phyloP scores from a whole-genome alignment of 2,329 filamentous ascomycete genomes.

The Aspergillus versicolor region DNA sequence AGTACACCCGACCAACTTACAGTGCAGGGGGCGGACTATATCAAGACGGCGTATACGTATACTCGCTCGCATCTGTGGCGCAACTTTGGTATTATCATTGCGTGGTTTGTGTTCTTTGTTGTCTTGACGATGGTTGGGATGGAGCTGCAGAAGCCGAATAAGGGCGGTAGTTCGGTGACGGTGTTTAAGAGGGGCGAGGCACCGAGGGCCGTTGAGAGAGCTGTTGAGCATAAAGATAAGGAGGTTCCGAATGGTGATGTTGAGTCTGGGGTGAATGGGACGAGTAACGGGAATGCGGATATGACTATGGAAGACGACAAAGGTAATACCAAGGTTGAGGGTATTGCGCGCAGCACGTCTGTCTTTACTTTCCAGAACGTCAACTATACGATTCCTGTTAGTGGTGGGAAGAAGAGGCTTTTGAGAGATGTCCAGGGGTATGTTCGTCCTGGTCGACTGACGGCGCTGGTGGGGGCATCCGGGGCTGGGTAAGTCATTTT shows the following conservation, averaged over 20 bases:
- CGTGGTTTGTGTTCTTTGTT: constrained; percentile 74
- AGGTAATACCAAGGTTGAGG: constrained; percentile 31
- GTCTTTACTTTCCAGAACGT: constrained; percentile 86
- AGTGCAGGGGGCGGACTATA: constrained; percentile 58
- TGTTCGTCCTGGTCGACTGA: constrained; percentile 73
- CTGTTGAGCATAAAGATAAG: constrained; percentile 50
- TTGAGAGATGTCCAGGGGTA: constrained; percentile 67
- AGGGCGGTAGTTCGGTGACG: constrained; percentile 75
- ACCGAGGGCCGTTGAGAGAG: constrained; percentile 57
- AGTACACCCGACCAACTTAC: constrained; percentile 52
- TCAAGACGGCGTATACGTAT: constrained; percentile 56
- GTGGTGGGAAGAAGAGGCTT: constrained; percentile 47
- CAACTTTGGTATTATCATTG: constrained; percentile 78
- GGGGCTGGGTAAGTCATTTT: constrained; percentile 46
- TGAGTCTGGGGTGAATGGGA: constrained; percentile 45
- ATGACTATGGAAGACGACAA: constrained; percentile 20
- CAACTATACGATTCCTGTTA: constrained; percentile 63
- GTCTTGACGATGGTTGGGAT: constrained; percentile 73
- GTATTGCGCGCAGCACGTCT: constrained; percentile 63
- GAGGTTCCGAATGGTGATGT: constrained; percentile 43
- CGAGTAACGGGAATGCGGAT: constrained; percentile 11
- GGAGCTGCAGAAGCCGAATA: constrained; percentile 74
- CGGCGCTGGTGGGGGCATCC: constrained; percentile 77
- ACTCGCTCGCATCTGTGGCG: constrained; percentile 61
- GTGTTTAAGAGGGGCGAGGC: constrained; percentile 70